Base-by-base conservation (phyloP, 2,329 filamentous ascomycete genomes). In the Albophoma yamanashiensis region DNA sequence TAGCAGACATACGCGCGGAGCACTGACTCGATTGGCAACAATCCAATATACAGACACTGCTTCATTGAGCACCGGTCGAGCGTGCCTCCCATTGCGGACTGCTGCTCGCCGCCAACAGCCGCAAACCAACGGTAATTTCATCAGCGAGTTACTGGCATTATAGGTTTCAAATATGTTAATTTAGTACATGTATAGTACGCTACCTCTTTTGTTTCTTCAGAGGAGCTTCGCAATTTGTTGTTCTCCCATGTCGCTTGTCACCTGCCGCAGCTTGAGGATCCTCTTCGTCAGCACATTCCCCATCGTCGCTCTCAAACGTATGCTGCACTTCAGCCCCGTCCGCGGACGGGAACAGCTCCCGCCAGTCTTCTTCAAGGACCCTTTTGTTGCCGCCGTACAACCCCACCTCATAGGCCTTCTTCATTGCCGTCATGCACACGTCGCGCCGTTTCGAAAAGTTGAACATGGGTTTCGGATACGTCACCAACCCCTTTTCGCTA, bases 381-480 rank as follows among this genome's bases (percentile, higher is more conserved):
- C 74, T 79, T 8, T 79, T 70, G 68, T 89, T 79, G 63, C 88
- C 78, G 0, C 89, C 89, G 66, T 87, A 80, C 31, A 92, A 67
- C 0, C 83, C 83, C 1, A 88, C 78, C 8, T 76, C 69, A 69
- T 91, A 92, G 0, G 88, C 89, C 55, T 80, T 79, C 75, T 91
- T 91, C 82, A 91, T 85, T 0, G 82, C 83, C 47, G 81, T 73
- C 1, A 92, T 74, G 66, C 89, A 92, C 2, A 82, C 73, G 8
- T 80, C 76, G 58, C 87, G 79, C 64, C 85, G 75, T 69, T 84
- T 79, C 22, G 75, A 70, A 67, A 92, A 92, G 71, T 92, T 88
- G 69, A 92, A 89, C 82, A 92, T 91, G 1, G 88, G 87, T 68
- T 87, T 87, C 1, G 88, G 88, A 69, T 92, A 92, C 0, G 79